phyloP scores from a whole-genome alignment of 352 stramenopile genomes.

The Globisporangium cederbergense region DNA sequence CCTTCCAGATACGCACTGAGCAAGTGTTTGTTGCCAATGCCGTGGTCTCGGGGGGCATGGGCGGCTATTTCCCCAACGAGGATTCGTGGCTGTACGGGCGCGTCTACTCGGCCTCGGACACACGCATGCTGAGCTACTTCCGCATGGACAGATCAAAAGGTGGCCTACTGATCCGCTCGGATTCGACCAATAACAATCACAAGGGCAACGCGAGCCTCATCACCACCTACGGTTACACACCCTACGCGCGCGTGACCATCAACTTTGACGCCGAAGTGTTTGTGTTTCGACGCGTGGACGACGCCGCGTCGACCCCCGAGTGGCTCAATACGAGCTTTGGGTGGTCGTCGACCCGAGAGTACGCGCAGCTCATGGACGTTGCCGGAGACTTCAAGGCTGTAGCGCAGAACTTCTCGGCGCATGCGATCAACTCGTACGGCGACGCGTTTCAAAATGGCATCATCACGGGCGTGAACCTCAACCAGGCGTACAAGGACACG shows the following conservation, averaged over 20 bases:
- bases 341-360: slow-evolving; percentile 59
- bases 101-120: slow-evolving; percentile 64
- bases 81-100: slow-evolving; percentile 64
- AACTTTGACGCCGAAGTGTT: slow-evolving; percentile 77
- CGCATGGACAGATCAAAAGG: slow-evolving; percentile 66
- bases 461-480: slow-evolving; percentile 59
- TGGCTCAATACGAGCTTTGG: slow-evolving; percentile 64
- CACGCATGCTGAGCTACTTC: slow-evolving; percentile 75
- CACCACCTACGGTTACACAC: slow-evolving; percentile 44
- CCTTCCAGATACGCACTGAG: slow-evolving; percentile 73
- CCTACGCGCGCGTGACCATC: slow-evolving; percentile 64
- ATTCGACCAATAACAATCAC: slow-evolving; percentile 71
- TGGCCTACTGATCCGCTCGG: slow-evolving; percentile 59
- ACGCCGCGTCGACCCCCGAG: slow-evolving; percentile 49
- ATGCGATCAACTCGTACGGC: slow-evolving; percentile 73
- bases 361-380: slow-evolving; percentile 60
- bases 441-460: slow-evolving; percentile 54
- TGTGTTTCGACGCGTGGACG: slow-evolving; percentile 62
- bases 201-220: slow-evolving; percentile 63
- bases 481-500: slow-evolving; percentile 49
- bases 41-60: slow-evolving; percentile 68
- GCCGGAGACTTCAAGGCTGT: slow-evolving; percentile 62
- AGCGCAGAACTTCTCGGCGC: slow-evolving; percentile 50
- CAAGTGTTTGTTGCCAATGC: slow-evolving; percentile 47
- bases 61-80: slow-evolving; percentile 56